Evolutionary conservation across 257 asterid genomes (phyloP), one percentile per base, ranked within the genome.

Genomic region (Lantana camara): DNA sequence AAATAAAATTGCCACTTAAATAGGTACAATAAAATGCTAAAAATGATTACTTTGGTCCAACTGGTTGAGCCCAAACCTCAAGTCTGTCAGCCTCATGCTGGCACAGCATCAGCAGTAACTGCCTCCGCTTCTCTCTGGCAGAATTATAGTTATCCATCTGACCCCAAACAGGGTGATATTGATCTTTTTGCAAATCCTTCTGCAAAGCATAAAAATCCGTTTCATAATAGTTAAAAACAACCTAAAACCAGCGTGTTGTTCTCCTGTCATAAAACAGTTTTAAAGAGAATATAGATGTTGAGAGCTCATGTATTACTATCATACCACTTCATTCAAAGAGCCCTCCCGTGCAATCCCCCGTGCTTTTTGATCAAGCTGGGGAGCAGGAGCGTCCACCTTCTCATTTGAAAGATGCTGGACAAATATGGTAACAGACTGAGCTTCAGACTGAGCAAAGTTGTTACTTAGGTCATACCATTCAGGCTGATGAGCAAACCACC

Each of bases 61-160:
- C 77, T 73, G 99, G 99, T 68, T 88, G 96, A 74, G 99, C 96
- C 99, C 99, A 94, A 68, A 94, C 95, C 69, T 94, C 99, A 79
- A 94, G 98, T 68, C 99, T 87, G 75, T 94, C 98, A 54, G 95
- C 88, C 70, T 94, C 98, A 63, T 90, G 88, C 79, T 90, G 98
- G 83, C 96, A 88, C 68, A 94, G 80, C 96, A 94, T 88, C 81
- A 88, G 64, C 75, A 94, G 85, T 54, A 94, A 76, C 83, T 85
- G 98, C 71, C 85, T 91, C 53, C 98, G 82, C 77, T 82, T 94
- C 72, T 94, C 96, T 68, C 91, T 85, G 40, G 90, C 99, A 83
- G 77, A 74, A 58, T 80, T 75, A 78, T 83, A 86, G 77, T 89
- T 84, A 64, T 83, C 99, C 84, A 94, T 86, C 79, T 77, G 95